A percentile compares a stretch with the other conserved stretches of the same genome.
These are phyloP conservation scores for Nitzschia putrida DNA, from an alignment of 108 stramenopile species.

Conservation along the genomic window DNA sequence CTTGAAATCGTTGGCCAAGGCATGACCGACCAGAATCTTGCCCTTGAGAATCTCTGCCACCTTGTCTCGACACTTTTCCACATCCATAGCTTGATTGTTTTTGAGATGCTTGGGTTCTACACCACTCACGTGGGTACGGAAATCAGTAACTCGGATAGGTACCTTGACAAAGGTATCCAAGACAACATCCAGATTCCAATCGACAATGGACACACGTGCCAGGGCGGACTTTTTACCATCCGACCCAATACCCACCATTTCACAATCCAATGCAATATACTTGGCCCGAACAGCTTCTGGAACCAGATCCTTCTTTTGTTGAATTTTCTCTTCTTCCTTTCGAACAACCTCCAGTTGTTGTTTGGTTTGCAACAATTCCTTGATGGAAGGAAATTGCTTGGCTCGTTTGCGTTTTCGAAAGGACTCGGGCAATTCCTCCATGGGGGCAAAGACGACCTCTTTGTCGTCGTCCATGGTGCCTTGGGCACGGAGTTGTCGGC, in stretches of 20 bases:
- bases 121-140: constrained; percentile 88
- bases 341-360: constrained; percentile 42
- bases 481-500: constrained; percentile 41
- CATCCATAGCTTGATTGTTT: constrained; percentile 63
- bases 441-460: constrained; percentile 54
- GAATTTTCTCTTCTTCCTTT: constrained; percentile 46
- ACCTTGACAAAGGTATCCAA: constrained; percentile 88
- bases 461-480: constrained; percentile 44
- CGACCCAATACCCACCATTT: constrained; percentile 96
- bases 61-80: constrained; percentile 66
- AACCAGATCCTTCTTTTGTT: constrained; percentile 37
- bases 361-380: constrained; percentile 67
- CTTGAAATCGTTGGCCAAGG: constrained; percentile 92
- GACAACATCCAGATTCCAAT: constrained; percentile 74
- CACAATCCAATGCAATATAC: constrained; percentile 94
- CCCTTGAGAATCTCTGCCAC: constrained; percentile 76
- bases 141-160: constrained; percentile 91
- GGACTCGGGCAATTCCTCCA: constrained; percentile 19
- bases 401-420: constrained; percentile 30
- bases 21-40: constrained; percentile 96
- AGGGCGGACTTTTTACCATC: constrained; percentile 80
- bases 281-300: constrained; percentile 44
- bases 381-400: constrained; percentile 70
- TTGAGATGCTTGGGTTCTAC: constrained; percentile 80
- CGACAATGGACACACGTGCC: constrained; percentile 85